Base-by-base conservation (phyloP, 257 asterid genomes). In the Salvia rosmarinus region DNA sequence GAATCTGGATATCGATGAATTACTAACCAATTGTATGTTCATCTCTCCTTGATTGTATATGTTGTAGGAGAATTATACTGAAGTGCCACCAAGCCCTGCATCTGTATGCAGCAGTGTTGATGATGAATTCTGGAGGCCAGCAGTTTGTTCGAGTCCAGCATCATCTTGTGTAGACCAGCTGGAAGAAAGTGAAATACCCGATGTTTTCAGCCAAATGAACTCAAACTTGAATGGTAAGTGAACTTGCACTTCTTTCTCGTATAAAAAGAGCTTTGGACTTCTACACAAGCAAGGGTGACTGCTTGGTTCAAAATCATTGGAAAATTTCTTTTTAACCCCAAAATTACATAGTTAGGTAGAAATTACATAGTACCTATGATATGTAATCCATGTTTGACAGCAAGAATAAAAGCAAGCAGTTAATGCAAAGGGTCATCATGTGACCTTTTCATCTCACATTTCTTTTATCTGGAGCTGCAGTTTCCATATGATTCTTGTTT, bases 41-140 rank as follows among this genome's bases (percentile, higher is more conserved):
- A 9, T n/a, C n/a, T n/a, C n/a, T n/a, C n/a, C 56, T 23, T 20
- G 0, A 51, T 23, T 61, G 47, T 44, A 8, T 66, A 28, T 74
- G 40, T 77, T 85, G 6, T 70, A 95, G 99, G 99, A 95, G 78
- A 85, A 95, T 74, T 86, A 80, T 60, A 91, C 99, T 3, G 98
- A 95, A 87, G 98, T 95, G 52, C 99, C 99, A 75, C 98, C 99
- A 54, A 95, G 99, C 82, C 99, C 99, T 44, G 99, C 99, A 70
- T 91, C 99, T 43, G 91, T 90, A 20, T 91, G 98, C 84, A 95
- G 98, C 78, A 91, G 87, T 75, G 61, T 82, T 78, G 84, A 79
- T 58, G 99, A 91, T 39, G 96, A 88, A 20, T 59, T 63, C 71
- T 94, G 96, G 89, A 83, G 89, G 85, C 81, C 87, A 60, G 81